Evolutionary conservation across 148 eudicot genomes (phyloP).

Genomic region (Rhododendron vialii): DNA sequence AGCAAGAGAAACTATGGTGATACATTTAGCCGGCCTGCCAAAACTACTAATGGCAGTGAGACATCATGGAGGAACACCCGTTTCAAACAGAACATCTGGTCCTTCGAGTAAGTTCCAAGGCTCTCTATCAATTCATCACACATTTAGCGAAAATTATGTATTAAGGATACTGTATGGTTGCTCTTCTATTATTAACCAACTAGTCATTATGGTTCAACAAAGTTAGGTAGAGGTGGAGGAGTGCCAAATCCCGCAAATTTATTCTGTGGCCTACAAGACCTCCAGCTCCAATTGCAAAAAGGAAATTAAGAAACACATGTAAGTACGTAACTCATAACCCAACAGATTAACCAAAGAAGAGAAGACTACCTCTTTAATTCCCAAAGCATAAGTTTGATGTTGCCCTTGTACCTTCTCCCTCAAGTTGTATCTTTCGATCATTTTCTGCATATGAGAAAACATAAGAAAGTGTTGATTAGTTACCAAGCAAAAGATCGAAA

Average conservation of each 20-base stretch:
- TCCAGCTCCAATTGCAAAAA: not conserved
- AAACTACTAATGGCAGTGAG: not conserved
- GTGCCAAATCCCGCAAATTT: not conserved
- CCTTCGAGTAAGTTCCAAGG: not conserved
- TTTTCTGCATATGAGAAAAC: not conserved
- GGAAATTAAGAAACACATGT: not conserved
- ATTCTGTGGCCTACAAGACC: not conserved
- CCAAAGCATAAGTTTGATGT: conserved; percentile 16
- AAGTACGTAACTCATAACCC: not conserved
- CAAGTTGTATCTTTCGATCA: conserved; percentile 4
- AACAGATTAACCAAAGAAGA: not conserved
- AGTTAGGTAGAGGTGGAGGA: not conserved
- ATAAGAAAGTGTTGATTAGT: not conserved
- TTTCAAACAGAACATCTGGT: not conserved
- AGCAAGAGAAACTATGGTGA: not conserved
- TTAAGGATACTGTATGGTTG: not conserved
- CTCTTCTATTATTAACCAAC: not conserved
- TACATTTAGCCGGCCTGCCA: not conserved
- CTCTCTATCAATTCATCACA: not conserved
- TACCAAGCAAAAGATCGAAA: not conserved
- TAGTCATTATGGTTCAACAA: not conserved
- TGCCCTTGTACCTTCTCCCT: conserved; percentile 7
- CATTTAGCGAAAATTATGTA: not conserved
- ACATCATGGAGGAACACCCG: not conserved
- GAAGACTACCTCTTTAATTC: conserved; percentile 5